Evolutionary conservation across 176 grass and related monocot genomes (phyloP), one percentile per base, ranked within the genome.

Genomic region (Aegilops bicornis): DNA sequence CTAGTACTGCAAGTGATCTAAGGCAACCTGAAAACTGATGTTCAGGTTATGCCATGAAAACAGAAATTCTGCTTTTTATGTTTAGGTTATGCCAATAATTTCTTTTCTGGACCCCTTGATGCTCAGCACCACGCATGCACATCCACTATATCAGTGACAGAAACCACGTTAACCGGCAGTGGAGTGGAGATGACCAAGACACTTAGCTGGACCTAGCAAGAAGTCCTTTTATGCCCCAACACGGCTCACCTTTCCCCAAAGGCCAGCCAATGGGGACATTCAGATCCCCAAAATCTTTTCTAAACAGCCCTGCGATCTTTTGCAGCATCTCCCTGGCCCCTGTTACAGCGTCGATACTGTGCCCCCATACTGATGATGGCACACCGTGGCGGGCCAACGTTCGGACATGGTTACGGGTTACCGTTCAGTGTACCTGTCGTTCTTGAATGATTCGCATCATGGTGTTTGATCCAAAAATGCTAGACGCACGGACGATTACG

Each of bases 231-330:
- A 40, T 73, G 52, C 81, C 40, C 47, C 77, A 79, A 69, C 72
- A 86, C 47, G 58, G 50, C 17, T 10, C 9, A 15, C n/a, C 33
- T 90, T 90, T 83, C 42, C 27, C 42, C 47, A 73, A 83, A 79
- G 65, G 54, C 30, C 50, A 66, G 16, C 64, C 48, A 62, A 71
- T 4, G 14, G 52, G 25, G 10, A 19, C n/a, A 24, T 14, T 22
- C 59, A 79, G 66, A 83, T 73, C 79, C 74, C 11, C 42, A 11
- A 73, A 67, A 45, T 77, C 33, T 65, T 79, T 74, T 79, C 45
- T 67, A 67, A 84, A 69, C 68, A 76, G 61, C 35, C 22, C 67
- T 3, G 29, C 74, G 76, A 68, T 91, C 50, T 74, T 43, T 43
- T 27, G 58, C n/a, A 29, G 68, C 48, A 83, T 73, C 27, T 73